These are phyloP conservation scores for Globisporangium recalcitrans DNA, from an alignment of 352 stramenopile species.

Conservation along the genomic window DNA sequence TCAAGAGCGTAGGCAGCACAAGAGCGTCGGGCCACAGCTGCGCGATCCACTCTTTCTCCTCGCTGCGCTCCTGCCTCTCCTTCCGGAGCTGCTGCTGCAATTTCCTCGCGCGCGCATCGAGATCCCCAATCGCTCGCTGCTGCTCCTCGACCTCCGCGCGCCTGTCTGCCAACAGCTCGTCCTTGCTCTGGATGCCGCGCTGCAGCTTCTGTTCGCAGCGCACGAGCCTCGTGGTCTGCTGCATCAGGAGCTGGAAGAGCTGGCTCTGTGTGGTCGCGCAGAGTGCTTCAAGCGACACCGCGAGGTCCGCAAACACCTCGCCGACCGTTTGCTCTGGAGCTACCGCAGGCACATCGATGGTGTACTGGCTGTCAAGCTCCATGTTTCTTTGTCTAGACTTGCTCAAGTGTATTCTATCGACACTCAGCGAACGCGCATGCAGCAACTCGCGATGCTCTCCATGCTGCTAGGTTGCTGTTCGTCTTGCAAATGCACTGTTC, in stretches of 20 bases:
- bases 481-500: no score
- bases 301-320: not conserved
- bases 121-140: not conserved
- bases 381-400: not conserved
- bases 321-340: not conserved
- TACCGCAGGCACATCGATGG: not conserved
- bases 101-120: conserved; percentile 18
- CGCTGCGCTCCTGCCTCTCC: conserved; percentile 40
- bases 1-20: conserved; percentile 54
- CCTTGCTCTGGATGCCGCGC: not conserved
- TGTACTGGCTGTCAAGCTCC: not conserved
- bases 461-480: not conserved
- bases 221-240: conserved; percentile 4
- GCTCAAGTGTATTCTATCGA: not conserved
- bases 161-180: not conserved
- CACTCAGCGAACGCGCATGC: not conserved
- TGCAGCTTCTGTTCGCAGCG: conserved; percentile 7
- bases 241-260: not conserved
- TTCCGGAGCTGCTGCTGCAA: conserved; percentile 22
- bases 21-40: conserved; percentile 54
- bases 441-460: not conserved
- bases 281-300: not conserved
- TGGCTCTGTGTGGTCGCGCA: conserved; percentile 2
- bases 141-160: not conserved
- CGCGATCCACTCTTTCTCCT: conserved; percentile 63